Evolutionary conservation across 495 filamentous ascomycete species (phyloP), one percentile per base, ranked within the genome.

Genomic region (Penicillium macrosclerotiorum): DNA sequence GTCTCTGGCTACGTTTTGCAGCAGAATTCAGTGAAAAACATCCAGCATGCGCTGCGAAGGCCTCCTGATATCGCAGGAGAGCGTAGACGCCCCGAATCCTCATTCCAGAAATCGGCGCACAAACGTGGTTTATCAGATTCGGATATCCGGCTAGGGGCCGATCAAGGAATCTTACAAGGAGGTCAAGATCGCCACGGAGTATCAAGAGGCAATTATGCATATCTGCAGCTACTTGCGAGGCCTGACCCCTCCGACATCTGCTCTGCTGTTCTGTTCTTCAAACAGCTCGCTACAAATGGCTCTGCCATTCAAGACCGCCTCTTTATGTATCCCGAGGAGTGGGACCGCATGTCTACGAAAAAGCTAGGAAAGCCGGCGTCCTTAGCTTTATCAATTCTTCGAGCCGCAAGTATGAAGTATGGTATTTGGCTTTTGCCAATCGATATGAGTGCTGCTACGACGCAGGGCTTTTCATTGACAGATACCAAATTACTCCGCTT

Each of bases 1-100:
- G 65, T 86, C 22, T 83, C 84, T 0, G 85, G 85, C 41, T 88
- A 86, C 59, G 69, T 84, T 9, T 67, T 88, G 18, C 85, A 89
- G 49, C 85, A 89, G 51, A 75, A 80, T 59, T 85, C 84, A 6
- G 77, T 89, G 14, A 75, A 68, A 26, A 77, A 65, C 42, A 73
- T 89, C 22, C 80, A 85, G 62, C 61, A 71, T 52, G 80, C 77
- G 17, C 63, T 88, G 18, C 75, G 72, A 36, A 74, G 78, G 0
- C 69, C 55, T 3, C 42, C 47, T 17, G 52, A 58, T 14, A 17
- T 45, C 7, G 43, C 38, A 18, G 42, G 38, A 42, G 53, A 47
- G 8, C 47, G 41, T 14, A 52, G 44, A 24, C 48, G 50, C 9
- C 8, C 29, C 27, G 50, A 47, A 58, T 53, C 63, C 18, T 40